Evolutionary conservation across 208 protist species (phyloP), one percentile per base, ranked within the genome.

Genomic region (Trypanosoma rangeli): DNA sequence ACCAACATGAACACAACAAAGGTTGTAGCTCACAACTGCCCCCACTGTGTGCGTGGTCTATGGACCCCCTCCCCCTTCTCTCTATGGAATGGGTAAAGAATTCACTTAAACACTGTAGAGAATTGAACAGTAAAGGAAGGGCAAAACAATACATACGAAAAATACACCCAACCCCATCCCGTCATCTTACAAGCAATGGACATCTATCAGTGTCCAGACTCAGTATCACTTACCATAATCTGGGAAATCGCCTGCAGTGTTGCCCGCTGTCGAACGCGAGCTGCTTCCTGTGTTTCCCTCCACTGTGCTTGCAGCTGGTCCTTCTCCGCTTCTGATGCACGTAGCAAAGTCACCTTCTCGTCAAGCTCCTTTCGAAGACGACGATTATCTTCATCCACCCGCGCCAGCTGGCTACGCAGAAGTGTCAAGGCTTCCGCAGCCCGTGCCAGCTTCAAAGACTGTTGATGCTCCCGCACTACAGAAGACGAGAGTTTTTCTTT

Each of bases 161-260:
- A 55, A 37, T 20, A 58, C 52, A 48, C 18, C 20, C 1, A 1
- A 64, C 49, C 24, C 49, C 2, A 5, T 9, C 49, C 7, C 18
- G n/a, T 5, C 49, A 28, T 53, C 49, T 18, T 3, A 16, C 42
- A 46, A 46, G 15, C 12, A 26, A 53, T 20, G 16, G 12, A n/a
- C n/a, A 4, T 15, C 3, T 2, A 13, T 73, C 44, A 64, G 9
- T 20, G 1, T 28, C n/a, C 48, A 56, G 7, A n/a, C 1, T 65
- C 61, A 44, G 22, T 18, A 29, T 46, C 52, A 7, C 46, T 66
- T 9, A 58, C 49, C 69, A 93, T 88, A 31, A 90, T 57, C 18
- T 77, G 84, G 0, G 87, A 84, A 4, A 93, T 66, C 33, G 76
- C 71, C 48, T 87, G 80, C 42, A 89, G 57, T 1, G 87, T 84